phyloP scores from a whole-genome alignment of 2,329 filamentous ascomycete species.

The Aspergillus aculeatinus region DNA sequence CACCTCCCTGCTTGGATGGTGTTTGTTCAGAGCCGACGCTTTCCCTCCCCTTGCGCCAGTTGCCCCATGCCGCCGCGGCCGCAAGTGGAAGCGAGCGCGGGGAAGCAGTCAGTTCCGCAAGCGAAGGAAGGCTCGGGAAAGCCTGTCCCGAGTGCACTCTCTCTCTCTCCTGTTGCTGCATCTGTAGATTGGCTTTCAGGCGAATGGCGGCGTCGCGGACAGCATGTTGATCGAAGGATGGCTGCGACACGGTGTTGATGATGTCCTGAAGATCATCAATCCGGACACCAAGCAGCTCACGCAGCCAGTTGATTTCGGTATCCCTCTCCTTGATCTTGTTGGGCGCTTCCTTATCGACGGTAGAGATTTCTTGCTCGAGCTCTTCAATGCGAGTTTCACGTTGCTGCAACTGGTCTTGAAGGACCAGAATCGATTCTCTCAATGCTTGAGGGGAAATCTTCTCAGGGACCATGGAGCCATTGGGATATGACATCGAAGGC shows the following conservation, averaged over 20 bases:
- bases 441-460: slow-evolving; percentile 93
- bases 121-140: slow-evolving; percentile 73
- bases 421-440: slow-evolving; percentile 90
- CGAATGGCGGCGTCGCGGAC: slow-evolving; percentile 91
- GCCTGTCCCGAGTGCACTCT: slow-evolving; percentile 68
- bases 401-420: slow-evolving; percentile 95
- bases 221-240: slow-evolving; percentile 71
- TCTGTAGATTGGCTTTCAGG: slow-evolving; percentile 89
- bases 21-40: slow-evolving; percentile 50
- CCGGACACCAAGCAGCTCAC: slow-evolving; percentile 86
- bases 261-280: slow-evolving; percentile 92
- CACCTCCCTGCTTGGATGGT: slow-evolving; percentile 58
- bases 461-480: slow-evolving; percentile 62
- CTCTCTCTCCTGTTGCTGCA: slow-evolving; percentile 96
- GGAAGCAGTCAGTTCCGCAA: slow-evolving; percentile 72
- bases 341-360: slow-evolving; percentile 72
- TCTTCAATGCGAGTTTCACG: slow-evolving; percentile 87
- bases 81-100: slow-evolving; percentile 77
- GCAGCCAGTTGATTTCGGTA: slow-evolving; percentile 91
- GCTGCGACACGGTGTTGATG: slow-evolving; percentile 72
- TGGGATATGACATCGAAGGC: slow-evolving; percentile 48
- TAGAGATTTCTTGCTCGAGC: slow-evolving; percentile 69
- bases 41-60: slow-evolving; percentile 75
- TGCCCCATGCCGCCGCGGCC: slow-evolving; percentile 95
- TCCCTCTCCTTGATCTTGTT: slow-evolving; percentile 86